Conservation (phyloP, 140 eudicot species). For the Flaveria floridana region DNA sequence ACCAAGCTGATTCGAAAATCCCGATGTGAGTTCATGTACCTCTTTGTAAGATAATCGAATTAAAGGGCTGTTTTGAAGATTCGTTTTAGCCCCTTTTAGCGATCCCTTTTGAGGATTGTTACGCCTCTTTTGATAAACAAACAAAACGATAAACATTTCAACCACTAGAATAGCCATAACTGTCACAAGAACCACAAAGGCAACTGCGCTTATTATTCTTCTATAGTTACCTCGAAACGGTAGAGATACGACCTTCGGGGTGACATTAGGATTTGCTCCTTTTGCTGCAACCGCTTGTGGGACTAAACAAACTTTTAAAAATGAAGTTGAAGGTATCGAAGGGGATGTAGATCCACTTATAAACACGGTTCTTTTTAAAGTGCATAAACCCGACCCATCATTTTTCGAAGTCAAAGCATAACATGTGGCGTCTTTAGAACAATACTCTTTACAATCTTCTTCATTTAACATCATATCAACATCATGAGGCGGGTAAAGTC, state of each 20-base stretch:
- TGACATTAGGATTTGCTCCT: conserved; percentile 36
- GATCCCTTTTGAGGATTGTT: conserved; percentile 32
- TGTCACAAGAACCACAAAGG: conserved; percentile 44
- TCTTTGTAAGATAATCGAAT: conserved; percentile 62
- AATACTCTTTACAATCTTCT: conserved; percentile 52
- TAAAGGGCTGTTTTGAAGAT: conserved; percentile 47
- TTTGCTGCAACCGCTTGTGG: conserved; percentile 79
- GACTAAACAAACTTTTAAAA: conserved; percentile 62
- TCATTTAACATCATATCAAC: conserved; percentile 55
- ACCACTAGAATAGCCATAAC: conserved; percentile 38
- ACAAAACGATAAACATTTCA: conserved; percentile 43
- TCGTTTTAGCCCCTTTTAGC: conserved; percentile 46
- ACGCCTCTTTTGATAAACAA: conserved; percentile 44
- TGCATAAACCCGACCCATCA: conserved; percentile 81
- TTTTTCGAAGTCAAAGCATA: conserved; percentile 63
- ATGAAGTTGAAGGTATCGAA: conserved; percentile 51
- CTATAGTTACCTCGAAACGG: conserved; percentile 33
- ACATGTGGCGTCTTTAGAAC: conserved; percentile 68
- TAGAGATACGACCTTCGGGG: conserved; percentile 29
- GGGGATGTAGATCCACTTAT: conserved; percentile 67
- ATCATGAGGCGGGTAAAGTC: conserved; percentile 74
- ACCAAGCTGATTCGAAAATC: conserved; percentile 53
- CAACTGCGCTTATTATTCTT: conserved; percentile 49
- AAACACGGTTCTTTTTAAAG: conserved; percentile 60
- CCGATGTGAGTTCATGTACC: conserved; percentile 55